These are phyloP conservation scores for Stemphylium vesicarium DNA, from an alignment of 2,329 filamentous ascomycete genomes.

Conservation along the genomic window DNA sequence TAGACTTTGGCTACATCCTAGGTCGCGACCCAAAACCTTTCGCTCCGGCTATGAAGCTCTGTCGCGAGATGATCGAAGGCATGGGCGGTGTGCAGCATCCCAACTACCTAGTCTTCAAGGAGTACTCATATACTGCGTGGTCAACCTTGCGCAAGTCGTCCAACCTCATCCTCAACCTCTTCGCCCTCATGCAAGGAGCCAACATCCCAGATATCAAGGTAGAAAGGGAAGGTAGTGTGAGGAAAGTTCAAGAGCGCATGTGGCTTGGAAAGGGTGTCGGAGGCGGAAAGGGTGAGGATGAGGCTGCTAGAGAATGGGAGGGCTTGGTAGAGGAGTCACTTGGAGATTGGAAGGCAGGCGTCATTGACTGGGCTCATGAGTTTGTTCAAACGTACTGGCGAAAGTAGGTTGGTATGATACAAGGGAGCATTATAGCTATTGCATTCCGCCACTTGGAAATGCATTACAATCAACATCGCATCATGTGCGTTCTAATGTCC, in stretches of 20 bases:
- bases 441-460: too few relatives aligned
- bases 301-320: constrained; percentile 87
- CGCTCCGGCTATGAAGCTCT: constrained; percentile 94
- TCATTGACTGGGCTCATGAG: constrained; percentile 94
- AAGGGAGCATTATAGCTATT: too few relatives aligned
- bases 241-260: constrained; percentile 94
- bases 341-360: constrained; percentile 81
- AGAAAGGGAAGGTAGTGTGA: constrained; percentile 89
- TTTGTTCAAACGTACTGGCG: constrained; percentile 85
- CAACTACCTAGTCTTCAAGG: constrained; percentile 87
- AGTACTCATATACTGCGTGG: constrained; percentile 95
- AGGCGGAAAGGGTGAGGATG: constrained; percentile 73
- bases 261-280: constrained; percentile 68
- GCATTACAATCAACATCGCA: too few relatives aligned
- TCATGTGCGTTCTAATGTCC: too few relatives aligned
- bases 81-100: constrained; percentile 87
- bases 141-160: constrained; percentile 87
- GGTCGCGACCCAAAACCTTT: constrained; percentile 97
- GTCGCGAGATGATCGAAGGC: constrained; percentile 97
- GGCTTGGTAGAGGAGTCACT: constrained; percentile 89
- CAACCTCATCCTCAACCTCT: constrained; percentile 91
- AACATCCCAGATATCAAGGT: constrained; percentile 95
- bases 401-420: constrained; percentile 51
- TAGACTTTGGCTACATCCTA: constrained; percentile 97
- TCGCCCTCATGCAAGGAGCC: constrained; percentile 95